Conservation (phyloP, 1,139 yeast species). For the Saccharomycopsis hybrid region DNA sequence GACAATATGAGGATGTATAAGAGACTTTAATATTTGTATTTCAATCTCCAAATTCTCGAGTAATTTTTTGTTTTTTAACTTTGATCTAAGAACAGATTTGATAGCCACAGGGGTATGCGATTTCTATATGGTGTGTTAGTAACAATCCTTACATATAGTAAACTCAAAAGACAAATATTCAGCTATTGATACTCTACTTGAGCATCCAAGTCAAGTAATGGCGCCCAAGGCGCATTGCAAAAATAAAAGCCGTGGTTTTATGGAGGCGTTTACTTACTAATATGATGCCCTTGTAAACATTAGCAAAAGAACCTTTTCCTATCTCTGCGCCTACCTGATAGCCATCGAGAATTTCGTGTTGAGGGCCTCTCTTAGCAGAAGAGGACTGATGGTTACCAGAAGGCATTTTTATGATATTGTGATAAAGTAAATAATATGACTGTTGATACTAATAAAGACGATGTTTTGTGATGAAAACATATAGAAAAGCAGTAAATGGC, state of each 20-base stretch:
- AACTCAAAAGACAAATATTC: too few relatives aligned
- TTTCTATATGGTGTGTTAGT: constrained; percentile 26
- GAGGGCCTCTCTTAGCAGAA: constrained; percentile 1
- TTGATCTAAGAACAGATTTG: constrained; percentile 78
- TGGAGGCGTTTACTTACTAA: constrained; percentile 21
- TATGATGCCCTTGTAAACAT: constrained; percentile 69
- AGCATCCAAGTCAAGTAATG: too few relatives aligned
- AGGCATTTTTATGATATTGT: too few relatives aligned
- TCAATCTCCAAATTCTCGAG: constrained; percentile 89
- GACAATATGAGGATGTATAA: constrained; percentile 92
- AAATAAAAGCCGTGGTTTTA: background rate
- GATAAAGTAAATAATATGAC: too few relatives aligned
- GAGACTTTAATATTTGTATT: constrained; percentile 73
- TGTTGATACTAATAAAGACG: too few relatives aligned
- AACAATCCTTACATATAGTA: too few relatives aligned
- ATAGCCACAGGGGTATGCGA: constrained; percentile 69
- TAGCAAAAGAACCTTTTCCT: constrained; percentile 94
- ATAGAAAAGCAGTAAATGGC: too few relatives aligned
- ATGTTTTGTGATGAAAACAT: too few relatives aligned
- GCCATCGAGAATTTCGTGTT: constrained; percentile 33
- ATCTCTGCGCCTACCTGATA: constrained; percentile 66
- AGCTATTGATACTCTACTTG: too few relatives aligned
- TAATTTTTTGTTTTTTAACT: constrained; percentile 77
- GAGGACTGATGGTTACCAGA: background rate
- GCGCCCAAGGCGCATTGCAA: background rate